A percentile compares a stretch with the other conserved stretches of the same genome.
Conservation (phyloP, 148 eudicot species). For the Vaccinium myrtillus region DNA sequence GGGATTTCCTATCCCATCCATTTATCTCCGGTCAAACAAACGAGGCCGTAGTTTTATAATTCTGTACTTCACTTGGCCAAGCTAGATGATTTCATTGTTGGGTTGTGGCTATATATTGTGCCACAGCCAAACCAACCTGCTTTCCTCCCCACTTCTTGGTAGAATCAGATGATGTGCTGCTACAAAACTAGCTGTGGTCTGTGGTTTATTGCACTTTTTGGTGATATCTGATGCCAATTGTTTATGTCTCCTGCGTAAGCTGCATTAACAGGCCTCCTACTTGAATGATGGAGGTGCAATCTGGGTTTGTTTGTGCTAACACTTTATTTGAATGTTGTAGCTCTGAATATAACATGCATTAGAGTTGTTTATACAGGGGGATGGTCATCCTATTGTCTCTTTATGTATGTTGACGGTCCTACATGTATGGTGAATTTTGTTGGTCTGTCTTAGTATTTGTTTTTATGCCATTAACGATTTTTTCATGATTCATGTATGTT, state of each 20-base stretch:
- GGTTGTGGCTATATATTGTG: background rate
- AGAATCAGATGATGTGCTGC: background rate
- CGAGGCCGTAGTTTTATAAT: background rate
- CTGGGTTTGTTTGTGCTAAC: background rate
- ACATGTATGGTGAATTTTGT: background rate
- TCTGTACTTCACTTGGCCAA: background rate
- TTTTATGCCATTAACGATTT: background rate
- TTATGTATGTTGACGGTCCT: background rate
- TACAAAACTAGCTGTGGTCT: background rate
- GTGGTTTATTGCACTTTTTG: background rate
- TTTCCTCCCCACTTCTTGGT: background rate
- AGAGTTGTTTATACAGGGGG: background rate
- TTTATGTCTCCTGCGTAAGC: background rate
- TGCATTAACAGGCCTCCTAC: background rate
- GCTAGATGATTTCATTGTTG: background rate
- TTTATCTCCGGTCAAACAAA: too few species aligned
- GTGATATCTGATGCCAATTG: background rate
- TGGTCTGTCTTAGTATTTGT: background rate
- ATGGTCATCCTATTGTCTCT: background rate
- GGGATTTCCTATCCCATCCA: too few species aligned
- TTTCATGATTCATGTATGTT: background rate
- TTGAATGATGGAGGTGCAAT: background rate
- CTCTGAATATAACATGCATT: background rate
- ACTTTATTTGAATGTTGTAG: background rate
- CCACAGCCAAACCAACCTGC: background rate